A percentile compares a stretch with the other conserved stretches of the same genome.
These are phyloP conservation scores for Monilinia laxa DNA, from an alignment of 2,329 filamentous ascomycete genomes.

Conservation along the genomic window DNA sequence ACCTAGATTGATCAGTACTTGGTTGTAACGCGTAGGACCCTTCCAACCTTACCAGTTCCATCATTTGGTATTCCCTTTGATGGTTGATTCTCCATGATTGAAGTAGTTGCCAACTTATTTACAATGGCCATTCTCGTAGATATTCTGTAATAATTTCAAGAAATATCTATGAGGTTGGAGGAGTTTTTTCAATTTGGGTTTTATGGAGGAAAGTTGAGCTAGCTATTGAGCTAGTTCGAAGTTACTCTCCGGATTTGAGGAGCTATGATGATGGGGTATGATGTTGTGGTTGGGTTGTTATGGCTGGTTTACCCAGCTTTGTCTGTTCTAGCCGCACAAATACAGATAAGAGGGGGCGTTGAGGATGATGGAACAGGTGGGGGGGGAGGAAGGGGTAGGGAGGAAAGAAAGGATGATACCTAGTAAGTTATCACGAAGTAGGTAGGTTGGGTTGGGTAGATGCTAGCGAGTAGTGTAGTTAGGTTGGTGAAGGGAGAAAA, in stretches of 20 bases:
- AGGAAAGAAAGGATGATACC: not conserved
- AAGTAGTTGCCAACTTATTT: conserved; percentile 36
- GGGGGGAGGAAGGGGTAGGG: no score
- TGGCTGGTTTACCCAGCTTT: conserved; percentile 10
- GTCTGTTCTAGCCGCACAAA: conserved; percentile 3
- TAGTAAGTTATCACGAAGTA: no score
- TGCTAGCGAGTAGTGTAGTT: no score
- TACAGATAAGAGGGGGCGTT: conserved; percentile 7
- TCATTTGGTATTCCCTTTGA: conserved; percentile 60
- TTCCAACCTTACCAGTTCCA: conserved; percentile 62
- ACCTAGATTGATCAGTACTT: conserved; percentile 52
- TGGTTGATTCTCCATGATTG: conserved; percentile 41
- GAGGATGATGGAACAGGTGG: not conserved
- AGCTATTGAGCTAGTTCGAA: not conserved
- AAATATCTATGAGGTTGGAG: not conserved
- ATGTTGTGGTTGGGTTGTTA: conserved; percentile 11
- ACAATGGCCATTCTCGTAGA: conserved; percentile 35
- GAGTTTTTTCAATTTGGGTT: conserved; percentile 5
- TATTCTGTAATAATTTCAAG: not conserved
- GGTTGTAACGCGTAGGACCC: not conserved
- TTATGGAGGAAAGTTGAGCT: conserved; percentile 17
- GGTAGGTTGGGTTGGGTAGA: no score
- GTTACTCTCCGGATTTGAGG: conserved; percentile 9
- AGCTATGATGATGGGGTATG: conserved; percentile 22
- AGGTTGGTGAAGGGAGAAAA: no score